These are phyloP conservation scores for Venturia effusa DNA, from an alignment of 2,329 filamentous ascomycete genomes.

Conservation along the genomic window DNA sequence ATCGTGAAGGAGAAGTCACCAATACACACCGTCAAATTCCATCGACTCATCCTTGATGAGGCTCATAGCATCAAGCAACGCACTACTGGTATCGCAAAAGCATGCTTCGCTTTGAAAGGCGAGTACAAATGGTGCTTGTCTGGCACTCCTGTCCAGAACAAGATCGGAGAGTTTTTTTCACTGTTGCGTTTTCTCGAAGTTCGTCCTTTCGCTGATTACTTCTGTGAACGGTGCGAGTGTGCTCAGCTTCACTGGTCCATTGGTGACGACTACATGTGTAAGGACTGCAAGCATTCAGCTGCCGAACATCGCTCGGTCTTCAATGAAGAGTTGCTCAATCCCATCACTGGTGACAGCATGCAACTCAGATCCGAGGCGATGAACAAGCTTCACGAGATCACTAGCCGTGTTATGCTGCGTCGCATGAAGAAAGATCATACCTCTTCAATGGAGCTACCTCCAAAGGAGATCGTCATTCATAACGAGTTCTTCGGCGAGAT, in stretches of 20 bases:
- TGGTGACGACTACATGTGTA: slow-evolving; percentile 60
- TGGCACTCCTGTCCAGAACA: slow-evolving; percentile 90
- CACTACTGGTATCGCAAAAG: slow-evolving; percentile 83
- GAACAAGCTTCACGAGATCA: slow-evolving; percentile 73
- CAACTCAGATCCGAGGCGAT: slow-evolving; percentile 49
- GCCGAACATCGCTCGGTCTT: slow-evolving; percentile 70
- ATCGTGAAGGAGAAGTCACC: slow-evolving; percentile 65
- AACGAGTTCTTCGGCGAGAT: slow-evolving; percentile 95
- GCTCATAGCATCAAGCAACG: slow-evolving; percentile 90
- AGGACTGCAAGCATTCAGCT: slow-evolving; percentile 53
- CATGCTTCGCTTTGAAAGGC: slow-evolving; percentile 82
- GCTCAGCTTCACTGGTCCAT: slow-evolving; percentile 75
- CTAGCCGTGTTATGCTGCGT: slow-evolving; percentile 88
- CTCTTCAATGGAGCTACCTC: slow-evolving; percentile 88
- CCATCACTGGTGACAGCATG: slow-evolving; percentile 41
- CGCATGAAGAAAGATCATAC: slow-evolving; percentile 91
- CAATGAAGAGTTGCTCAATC: slow-evolving; percentile 90
- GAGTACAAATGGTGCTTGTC: slow-evolving; percentile 92
- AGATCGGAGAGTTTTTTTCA: slow-evolving; percentile 95
- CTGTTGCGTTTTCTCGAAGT: slow-evolving; percentile 85
- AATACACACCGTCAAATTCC: slow-evolving; percentile 78
- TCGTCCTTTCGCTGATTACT: slow-evolving; percentile 81
- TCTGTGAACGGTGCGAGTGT: slow-evolving; percentile 81
- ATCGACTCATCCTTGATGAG: slow-evolving; percentile 88
- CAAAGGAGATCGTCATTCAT: slow-evolving; percentile 85